Evolutionary conservation across 2,329 filamentous ascomycete genomes (phyloP).

Genomic region (Hirsutella thompsonii): DNA sequence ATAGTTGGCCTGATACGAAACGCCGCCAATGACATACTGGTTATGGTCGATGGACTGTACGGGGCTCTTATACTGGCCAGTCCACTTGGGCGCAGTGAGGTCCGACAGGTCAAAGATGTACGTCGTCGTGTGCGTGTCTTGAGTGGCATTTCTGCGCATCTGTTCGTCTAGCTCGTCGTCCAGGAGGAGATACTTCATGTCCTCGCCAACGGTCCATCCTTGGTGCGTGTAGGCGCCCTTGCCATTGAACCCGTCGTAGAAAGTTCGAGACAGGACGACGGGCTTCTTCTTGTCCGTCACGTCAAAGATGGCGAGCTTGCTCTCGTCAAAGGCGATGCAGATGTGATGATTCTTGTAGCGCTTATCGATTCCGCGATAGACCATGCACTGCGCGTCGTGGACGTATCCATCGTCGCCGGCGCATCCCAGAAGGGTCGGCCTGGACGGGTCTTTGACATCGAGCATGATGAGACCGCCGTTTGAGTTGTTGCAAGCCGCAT

Average conservation of each 20-base stretch:
- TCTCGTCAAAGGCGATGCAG: conserved; percentile 14
- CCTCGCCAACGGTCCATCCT: conserved; percentile 32
- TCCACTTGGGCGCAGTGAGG: conserved; percentile 22
- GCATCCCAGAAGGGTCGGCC: conserved; percentile 38
- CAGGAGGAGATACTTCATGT: conserved; percentile 27
- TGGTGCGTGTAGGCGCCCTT: conserved; percentile 44
- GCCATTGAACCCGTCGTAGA: conserved; percentile 19
- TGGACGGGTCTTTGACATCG: conserved; percentile 25
- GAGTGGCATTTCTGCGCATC: conserved; percentile 23
- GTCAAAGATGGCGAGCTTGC: conserved; percentile 23
- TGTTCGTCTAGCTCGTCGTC: conserved; percentile 38
- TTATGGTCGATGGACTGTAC: conserved; percentile 30
- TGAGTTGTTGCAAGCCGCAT: conserved; percentile 19
- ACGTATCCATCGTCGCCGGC: conserved; percentile 36
- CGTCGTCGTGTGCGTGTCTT: conserved; percentile 24
- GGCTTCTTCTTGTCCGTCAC: conserved; percentile 31
- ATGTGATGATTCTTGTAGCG: conserved; percentile 24
- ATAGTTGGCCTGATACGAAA: conserved; percentile 33
- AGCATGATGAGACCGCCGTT: conserved; percentile 39
- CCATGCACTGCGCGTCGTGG: conserved; percentile 40
- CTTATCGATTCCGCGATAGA: conserved; percentile 35
- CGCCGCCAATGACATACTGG: conserved; percentile 28
- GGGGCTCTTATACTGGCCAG: conserved; percentile 24
- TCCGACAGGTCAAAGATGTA: conserved; percentile 32
- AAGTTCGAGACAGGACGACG: conserved; percentile 34